These are phyloP conservation scores for Pseudoneurospora amorphoporcata DNA, from an alignment of 495 filamentous ascomycete species.

Conservation along the genomic window DNA sequence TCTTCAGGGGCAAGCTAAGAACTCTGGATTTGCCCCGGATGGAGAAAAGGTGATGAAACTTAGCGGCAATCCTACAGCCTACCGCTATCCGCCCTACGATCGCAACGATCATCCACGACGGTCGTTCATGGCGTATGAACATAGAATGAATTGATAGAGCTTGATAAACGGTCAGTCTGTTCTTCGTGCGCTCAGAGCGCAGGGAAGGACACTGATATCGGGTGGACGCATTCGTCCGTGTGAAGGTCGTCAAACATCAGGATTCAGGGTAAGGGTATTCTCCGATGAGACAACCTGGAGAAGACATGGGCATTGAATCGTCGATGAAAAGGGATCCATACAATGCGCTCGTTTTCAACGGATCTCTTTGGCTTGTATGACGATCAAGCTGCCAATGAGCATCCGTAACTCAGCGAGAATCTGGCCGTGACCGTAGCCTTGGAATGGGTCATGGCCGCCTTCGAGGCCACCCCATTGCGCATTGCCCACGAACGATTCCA, in stretches of 20 bases:
- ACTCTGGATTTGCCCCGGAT: not conserved
- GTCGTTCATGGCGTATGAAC: not conserved
- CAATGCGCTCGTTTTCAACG: not conserved
- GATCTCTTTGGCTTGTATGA: not conserved
- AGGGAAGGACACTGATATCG: not conserved
- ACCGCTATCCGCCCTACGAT: not conserved
- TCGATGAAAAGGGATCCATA: not conserved
- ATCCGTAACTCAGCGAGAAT: not conserved
- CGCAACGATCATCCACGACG: not conserved
- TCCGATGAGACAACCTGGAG: not conserved
- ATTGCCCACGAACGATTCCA: not conserved
- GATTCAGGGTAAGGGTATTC: not conserved
- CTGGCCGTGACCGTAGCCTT: not conserved
- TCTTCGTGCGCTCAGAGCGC: not conserved
- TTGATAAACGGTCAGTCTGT: not conserved
- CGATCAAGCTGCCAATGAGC: not conserved
- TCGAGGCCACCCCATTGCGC: not conserved
- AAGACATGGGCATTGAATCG: not conserved
- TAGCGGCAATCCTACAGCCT: not conserved
- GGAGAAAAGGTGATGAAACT: not conserved
- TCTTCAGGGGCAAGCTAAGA: not conserved
- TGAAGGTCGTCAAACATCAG: not conserved
- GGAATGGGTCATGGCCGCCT: not conserved
- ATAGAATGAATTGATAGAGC: too few relatives aligned
- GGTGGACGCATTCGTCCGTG: not conserved